A percentile compares a stretch with the other conserved stretches of the same genome.
Conservation (phyloP, 495 filamentous ascomycete genomes). For the Mycothermus thermophilus region DNA sequence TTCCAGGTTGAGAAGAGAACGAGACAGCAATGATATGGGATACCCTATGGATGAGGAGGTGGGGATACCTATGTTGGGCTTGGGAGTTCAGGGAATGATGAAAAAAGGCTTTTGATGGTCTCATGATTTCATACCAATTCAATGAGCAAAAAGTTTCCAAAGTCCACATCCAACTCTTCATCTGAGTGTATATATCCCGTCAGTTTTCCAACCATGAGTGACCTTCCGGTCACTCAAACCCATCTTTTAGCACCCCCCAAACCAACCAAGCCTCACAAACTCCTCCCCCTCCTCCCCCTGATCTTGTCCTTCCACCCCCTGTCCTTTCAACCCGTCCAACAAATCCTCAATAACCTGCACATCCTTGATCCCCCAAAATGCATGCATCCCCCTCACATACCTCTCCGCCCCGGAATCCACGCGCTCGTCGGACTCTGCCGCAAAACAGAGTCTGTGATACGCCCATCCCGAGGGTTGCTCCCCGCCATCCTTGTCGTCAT, state of each 20-base stretch:
- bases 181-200: too few relatives aligned
- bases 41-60: too few relatives aligned
- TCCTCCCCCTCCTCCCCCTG: not conserved
- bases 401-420: constrained; percentile 43
- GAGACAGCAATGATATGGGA: too few relatives aligned
- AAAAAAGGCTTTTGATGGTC: too few relatives aligned
- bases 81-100: too few relatives aligned
- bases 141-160: too few relatives aligned
- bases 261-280: constrained; percentile 4
- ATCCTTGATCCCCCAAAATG: constrained; percentile 62
- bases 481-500: constrained; percentile 38
- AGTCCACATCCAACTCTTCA: too few relatives aligned
- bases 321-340: constrained; percentile 15
- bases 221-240: not conserved
- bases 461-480: constrained; percentile 45
- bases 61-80: too few relatives aligned
- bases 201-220: too few relatives aligned
- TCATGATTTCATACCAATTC: too few relatives aligned
- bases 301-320: not conserved
- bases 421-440: constrained; percentile 58
- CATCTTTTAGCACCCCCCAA: constrained; percentile 10
- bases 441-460: constrained; percentile 73
- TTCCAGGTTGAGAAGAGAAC: not conserved
- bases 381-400: constrained; percentile 51
- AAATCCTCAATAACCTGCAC: constrained; percentile 46